Evolutionary conservation across 2,329 filamentous ascomycete species (phyloP).

Genomic region (Cytospora chrysosperma): DNA sequence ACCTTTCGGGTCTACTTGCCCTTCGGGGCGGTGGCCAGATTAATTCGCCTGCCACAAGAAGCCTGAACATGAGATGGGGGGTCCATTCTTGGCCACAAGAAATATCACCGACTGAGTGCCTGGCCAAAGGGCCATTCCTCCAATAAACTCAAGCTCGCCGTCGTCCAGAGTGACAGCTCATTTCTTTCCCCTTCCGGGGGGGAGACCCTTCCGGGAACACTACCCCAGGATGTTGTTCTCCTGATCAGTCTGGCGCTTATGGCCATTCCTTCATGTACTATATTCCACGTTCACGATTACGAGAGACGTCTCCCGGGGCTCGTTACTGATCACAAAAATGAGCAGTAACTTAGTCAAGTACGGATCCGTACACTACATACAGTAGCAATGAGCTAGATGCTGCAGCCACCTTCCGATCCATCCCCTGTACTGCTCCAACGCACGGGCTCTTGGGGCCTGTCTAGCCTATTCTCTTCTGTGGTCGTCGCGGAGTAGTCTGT

Average conservation of each 20-base stretch:
- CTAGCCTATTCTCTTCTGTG: neutral
- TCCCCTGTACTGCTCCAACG: neutral
- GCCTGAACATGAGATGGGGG: neutral
- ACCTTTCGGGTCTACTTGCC: slow-evolving; percentile 12
- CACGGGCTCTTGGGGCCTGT: neutral
- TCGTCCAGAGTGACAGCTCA: slow-evolving; percentile 1
- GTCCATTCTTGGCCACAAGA: neutral
- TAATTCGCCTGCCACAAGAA: neutral
- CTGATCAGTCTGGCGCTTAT: neutral
- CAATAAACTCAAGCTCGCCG: neutral
- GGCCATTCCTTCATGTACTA: neutral
- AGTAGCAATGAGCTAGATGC: neutral
- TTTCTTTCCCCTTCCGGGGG: neutral
- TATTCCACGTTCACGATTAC: neutral
- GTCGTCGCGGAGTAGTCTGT: neutral
- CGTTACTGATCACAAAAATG: slow-evolving; percentile 13
- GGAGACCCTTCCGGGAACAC: neutral
- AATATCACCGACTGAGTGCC: neutral
- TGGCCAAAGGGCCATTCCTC: neutral
- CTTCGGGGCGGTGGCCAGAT: neutral
- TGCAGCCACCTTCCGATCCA: neutral
- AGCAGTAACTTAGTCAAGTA: neutral
- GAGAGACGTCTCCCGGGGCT: neutral
- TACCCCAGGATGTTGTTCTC: neutral
- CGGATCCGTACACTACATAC: no score